Conservation (phyloP, 129 eudicot genomes). For the carrot (Daucus carota) region DNA sequence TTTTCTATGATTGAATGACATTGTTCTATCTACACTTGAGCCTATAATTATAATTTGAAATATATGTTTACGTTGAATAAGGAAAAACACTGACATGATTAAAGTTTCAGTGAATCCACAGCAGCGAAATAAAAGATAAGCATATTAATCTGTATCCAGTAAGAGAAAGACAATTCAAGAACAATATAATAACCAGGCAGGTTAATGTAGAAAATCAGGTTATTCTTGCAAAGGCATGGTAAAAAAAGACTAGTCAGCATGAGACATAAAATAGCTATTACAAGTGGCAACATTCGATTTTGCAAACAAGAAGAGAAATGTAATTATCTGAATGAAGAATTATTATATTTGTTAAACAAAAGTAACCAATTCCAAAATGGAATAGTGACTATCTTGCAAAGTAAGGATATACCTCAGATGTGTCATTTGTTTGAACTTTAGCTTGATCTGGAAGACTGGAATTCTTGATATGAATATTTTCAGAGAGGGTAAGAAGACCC, state of each 20-base stretch:
- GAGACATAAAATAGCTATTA: not conserved
- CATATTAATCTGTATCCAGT: not conserved
- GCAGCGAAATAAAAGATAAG: not conserved
- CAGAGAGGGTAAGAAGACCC: conserved; percentile 19
- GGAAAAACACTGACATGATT: not conserved
- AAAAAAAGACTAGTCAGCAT: not conserved
- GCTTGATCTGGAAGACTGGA: conserved; percentile 35
- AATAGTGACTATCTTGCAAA: not conserved
- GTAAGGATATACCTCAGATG: conserved; percentile 40
- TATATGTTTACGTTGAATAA: too few species aligned
- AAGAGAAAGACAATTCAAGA: not conserved
- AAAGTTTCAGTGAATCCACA: not conserved
- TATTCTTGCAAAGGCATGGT: not conserved
- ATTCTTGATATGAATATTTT: conserved; percentile 19
- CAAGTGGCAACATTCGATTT: not conserved
- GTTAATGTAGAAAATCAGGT: not conserved
- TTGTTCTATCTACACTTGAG: not conserved
- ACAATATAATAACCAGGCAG: not conserved
- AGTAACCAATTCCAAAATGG: not conserved
- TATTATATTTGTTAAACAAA: not conserved
- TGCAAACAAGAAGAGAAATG: not conserved
- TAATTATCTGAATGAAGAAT: not conserved
- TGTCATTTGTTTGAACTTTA: conserved; percentile 29
- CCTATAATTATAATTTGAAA: not conserved
- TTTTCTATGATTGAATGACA: not conserved